Evolutionary conservation across 768 basidiomycete species (phyloP).

Genomic region (Termitomyces eurrhizus): DNA sequence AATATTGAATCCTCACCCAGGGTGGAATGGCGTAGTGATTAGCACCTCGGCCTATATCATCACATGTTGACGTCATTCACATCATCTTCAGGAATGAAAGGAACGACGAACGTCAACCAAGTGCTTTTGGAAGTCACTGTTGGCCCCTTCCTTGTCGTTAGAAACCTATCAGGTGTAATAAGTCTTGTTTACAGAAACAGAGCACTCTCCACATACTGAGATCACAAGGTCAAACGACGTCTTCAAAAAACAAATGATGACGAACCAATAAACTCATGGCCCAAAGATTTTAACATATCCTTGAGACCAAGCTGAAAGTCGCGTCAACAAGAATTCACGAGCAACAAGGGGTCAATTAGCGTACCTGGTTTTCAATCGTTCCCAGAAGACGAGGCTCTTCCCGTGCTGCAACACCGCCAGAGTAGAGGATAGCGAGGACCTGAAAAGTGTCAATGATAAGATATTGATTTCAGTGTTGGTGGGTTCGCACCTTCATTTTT

Average conservation of each 20-base stretch:
- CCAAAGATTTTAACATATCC: conserved; percentile 63
- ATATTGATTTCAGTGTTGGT: background rate
- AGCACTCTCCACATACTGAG: conserved; percentile 8
- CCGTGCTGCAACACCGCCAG: conserved; percentile 59
- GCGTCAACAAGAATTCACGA: conserved; percentile 3
- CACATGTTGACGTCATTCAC: conserved; percentile 11
- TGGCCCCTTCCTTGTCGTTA: conserved; percentile 78
- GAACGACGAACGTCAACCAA: conserved; percentile 60
- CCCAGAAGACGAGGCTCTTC: conserved; percentile 76
- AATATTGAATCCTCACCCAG: conserved; percentile 41
- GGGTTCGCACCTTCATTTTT: conserved; percentile 39
- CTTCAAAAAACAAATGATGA: background rate
- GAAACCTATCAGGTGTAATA: conserved; percentile 46
- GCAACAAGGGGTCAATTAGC: conserved; percentile 3
- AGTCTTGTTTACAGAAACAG: background rate
- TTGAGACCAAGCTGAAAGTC: conserved; percentile 61
- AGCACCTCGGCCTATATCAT: conserved; percentile 71
- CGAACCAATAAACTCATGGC: conserved; percentile 74
- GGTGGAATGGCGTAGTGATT: conserved; percentile 86
- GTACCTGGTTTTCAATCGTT: conserved; percentile 75
- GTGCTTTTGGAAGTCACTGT: conserved; percentile 81
- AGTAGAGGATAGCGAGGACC: conserved; percentile 75
- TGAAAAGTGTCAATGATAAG: conserved; percentile 21
- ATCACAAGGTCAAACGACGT: background rate
- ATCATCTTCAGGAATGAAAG: background rate